Percentiles rank a stretch among this genome's conserved stretches.
These are phyloP conservation scores for Fragilaria crotonensis DNA, from an alignment of 108 stramenopile genomes.

Conservation along the genomic window DNA sequence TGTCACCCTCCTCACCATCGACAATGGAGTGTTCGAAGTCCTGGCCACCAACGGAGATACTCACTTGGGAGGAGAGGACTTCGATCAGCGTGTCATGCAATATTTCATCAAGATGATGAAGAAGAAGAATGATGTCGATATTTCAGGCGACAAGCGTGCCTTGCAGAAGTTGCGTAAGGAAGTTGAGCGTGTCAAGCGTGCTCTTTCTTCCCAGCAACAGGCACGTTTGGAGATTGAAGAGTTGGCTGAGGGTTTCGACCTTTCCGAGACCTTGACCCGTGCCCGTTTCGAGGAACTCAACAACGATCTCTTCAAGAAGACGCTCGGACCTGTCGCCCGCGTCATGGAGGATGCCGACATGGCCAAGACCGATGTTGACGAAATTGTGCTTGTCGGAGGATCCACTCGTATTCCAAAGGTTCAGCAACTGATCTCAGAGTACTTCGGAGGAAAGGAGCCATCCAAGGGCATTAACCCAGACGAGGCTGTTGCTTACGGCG, in stretches of 20 bases:
- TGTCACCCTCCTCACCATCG: constrained; percentile 94
- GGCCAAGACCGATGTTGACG: constrained; percentile 85
- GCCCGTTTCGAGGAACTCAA: constrained; percentile 98
- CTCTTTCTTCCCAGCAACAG: constrained; percentile 68
- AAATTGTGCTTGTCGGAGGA: constrained; percentile 95
- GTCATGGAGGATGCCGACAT: constrained; percentile 91
- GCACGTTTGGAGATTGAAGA: constrained; percentile 87
- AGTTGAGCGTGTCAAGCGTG: constrained; percentile 87
- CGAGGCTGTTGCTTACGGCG: constrained; percentile 96
- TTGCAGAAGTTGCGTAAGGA: constrained; percentile 83
- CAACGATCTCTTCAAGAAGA: constrained; percentile 95
- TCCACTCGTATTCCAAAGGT: constrained; percentile 97
- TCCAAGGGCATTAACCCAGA: constrained; percentile 93
- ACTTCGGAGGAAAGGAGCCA: constrained; percentile 93
- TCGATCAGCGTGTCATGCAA: constrained; percentile 89
- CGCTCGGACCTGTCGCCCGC: constrained; percentile 80
- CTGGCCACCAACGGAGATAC: constrained; percentile 86
- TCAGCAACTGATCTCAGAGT: constrained; percentile 87
- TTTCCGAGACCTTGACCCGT: constrained; percentile 86
- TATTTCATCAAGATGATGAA: constrained; percentile 75
- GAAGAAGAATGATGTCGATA: constrained; percentile 44
- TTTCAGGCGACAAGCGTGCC: constrained; percentile 67
- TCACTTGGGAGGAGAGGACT: constrained; percentile 87
- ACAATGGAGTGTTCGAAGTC: constrained; percentile 90
- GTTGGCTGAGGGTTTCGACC: constrained; percentile 74